A percentile compares a stretch with the other conserved stretches of the same genome.
Conservation (phyloP, 164 flowering plant genomes). For the Cinnamomum chago region DNA sequence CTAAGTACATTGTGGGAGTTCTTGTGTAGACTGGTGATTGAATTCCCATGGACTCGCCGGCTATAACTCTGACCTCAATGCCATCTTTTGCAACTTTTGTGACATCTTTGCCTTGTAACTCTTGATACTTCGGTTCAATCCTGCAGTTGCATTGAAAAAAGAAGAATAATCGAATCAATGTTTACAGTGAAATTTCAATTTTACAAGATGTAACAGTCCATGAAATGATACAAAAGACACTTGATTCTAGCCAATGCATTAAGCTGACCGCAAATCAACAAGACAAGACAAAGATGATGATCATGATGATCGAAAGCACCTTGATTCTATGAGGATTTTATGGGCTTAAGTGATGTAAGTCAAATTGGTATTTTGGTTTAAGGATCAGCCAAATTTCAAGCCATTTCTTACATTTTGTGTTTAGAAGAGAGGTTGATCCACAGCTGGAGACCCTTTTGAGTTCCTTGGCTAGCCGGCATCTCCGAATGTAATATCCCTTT, state of each 20-base stretch:
- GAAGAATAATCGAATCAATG: neutral
- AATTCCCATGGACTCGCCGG: conserved; percentile 73
- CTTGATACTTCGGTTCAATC: conserved; percentile 83
- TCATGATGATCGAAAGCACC: too few species aligned
- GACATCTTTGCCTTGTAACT: conserved; percentile 46
- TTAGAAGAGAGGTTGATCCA: conserved; percentile 92
- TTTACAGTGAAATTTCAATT: neutral
- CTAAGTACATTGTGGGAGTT: conserved; percentile 85
- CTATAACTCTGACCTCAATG: conserved; percentile 62
- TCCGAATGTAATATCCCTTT: conserved; percentile 90
- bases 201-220: neutral
- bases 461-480: conserved; percentile 71
- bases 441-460: conserved; percentile 67
- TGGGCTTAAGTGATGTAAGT: neutral
- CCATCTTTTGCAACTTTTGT: conserved; percentile 54
- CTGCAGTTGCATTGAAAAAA: conserved; percentile 22
- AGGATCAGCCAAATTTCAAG: neutral
- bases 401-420: conserved; percentile 56
- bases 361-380: neutral
- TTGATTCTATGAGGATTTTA: too few species aligned
- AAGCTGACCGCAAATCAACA: too few species aligned
- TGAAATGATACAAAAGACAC: neutral
- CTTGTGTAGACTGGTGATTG: conserved; percentile 67
- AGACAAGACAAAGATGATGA: too few species aligned
- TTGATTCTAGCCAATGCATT: too few species aligned